Evolutionary conservation across 495 filamentous ascomycete species (phyloP), one percentile per base, ranked within the genome.

Genomic region (Trichoderma gamsii): DNA sequence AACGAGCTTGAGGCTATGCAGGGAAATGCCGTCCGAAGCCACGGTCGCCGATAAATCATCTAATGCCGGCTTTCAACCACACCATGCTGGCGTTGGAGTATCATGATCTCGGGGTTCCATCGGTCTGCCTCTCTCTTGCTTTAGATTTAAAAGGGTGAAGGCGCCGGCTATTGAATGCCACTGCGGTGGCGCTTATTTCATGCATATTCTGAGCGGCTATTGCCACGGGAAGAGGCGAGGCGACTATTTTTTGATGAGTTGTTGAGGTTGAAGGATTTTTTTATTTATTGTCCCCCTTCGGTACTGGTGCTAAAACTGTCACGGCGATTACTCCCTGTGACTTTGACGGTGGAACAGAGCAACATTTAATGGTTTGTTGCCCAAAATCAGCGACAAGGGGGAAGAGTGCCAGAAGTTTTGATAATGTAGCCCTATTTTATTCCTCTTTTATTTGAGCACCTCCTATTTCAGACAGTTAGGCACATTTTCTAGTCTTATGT

Each of bases 1-100:
- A 81, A 83, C 73, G 95, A 99, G 76, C 87, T 99, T 72, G 95
- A 98, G 81, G 79, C 85, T 71, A 88, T 99, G 86, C 96, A 99
- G 76, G 94, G 94, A 73, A 94, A 87, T 74, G 86, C 92, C 74
- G 90, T 90, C 76, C 88, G 95, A 80, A 97, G 92, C 84, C 92
- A 96, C 77, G 96, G 95, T 72, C 92, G 95, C 81, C 96, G 95
- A 81, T 98, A 93, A 78, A 70, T 61, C 27, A 32, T 32, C 11
- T 61, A 32, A 29, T 61, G 56, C 23, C 15, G 25, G 15, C 56
- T 61, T 15, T 61, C 25, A 29, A 32, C n/a, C 23, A n/a, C 5
- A 23, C 91, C 94, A 76, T 94, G 95, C 72, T 92, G 95, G 81
- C 94, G 94, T 82, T 97, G 92, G 77, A 71, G 25, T 49, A 44